Percentiles rank a stretch among this genome's conserved stretches.
Evolutionary conservation across 371 early-diverging fungal species (phyloP).

Genomic region (Mortierella sp.): DNA sequence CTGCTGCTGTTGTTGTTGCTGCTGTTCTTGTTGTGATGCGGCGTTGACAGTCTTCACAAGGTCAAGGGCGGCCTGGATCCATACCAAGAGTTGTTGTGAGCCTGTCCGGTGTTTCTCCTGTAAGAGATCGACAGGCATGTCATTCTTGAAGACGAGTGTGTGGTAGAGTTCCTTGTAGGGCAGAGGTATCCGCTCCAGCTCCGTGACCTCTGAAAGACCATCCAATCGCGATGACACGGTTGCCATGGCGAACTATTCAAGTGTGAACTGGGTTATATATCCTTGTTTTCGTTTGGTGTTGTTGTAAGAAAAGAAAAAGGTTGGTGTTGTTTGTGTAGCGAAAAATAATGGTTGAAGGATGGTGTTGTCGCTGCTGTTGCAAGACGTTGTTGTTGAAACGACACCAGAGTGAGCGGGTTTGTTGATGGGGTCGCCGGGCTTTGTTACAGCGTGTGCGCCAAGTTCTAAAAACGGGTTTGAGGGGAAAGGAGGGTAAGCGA

Average conservation of each 20-base stretch:
- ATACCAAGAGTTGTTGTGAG: constrained; percentile 44
- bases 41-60: constrained; percentile 29
- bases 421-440: neutral
- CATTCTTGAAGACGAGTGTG: constrained; percentile 52
- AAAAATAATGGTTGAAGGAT: neutral
- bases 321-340: neutral
- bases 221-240: constrained; percentile 36
- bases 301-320: neutral
- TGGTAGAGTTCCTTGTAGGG: constrained; percentile 57
- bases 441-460: constrained; percentile 17
- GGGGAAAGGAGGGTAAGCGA: constrained; percentile 17
- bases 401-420: neutral
- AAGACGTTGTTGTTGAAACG: neutral
- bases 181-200: constrained; percentile 52
- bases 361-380: neutral
- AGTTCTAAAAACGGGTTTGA: constrained; percentile 22
- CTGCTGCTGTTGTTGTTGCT: constrained; percentile 6
- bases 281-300: constrained; percentile 17
- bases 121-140: constrained; percentile 53
- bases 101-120: constrained; percentile 42
- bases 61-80: constrained; percentile 44
- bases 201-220: constrained; percentile 51
- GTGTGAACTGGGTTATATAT: constrained; percentile 9
- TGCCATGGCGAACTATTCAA: constrained; percentile 30
- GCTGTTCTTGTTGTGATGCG: constrained; percentile 19